These are phyloP conservation scores for Carex cristatella DNA, from an alignment of 176 grass and related monocot species.

Conservation along the genomic window DNA sequence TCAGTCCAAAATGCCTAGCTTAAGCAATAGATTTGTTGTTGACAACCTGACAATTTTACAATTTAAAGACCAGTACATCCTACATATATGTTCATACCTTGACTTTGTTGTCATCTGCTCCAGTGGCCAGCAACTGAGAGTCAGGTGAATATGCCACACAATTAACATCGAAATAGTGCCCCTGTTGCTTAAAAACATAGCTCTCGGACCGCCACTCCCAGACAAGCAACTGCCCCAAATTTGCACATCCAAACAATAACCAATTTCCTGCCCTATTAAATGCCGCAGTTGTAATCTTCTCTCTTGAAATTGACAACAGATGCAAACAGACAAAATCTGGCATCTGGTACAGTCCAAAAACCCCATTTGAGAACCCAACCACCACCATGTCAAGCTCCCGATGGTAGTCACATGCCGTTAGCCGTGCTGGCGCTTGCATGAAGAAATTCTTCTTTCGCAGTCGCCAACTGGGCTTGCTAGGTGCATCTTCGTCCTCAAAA, in stretches of 20 bases:
- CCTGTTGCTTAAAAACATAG: conserved; percentile 94
- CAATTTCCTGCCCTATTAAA: conserved; percentile 85
- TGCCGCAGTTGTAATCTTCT: conserved; percentile 88
- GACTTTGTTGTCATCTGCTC: conserved; percentile 98
- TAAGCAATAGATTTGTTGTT: neutral
- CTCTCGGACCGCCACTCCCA: conserved; percentile 96
- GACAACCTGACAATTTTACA: neutral
- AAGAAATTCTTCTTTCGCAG: conserved; percentile 81
- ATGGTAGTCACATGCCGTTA: conserved; percentile 90
- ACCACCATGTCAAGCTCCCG: conserved; percentile 82
- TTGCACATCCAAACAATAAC: conserved; percentile 91
- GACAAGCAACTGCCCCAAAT: conserved; percentile 79
- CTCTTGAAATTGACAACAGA: conserved; percentile 75
- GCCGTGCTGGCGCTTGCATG: conserved; percentile 67
- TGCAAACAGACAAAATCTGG: conserved; percentile 92
- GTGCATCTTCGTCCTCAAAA: conserved; percentile 28
- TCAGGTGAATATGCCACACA: conserved; percentile 93
- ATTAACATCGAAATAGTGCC: conserved; percentile 96
- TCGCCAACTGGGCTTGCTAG: conserved; percentile 52
- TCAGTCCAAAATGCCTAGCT: neutral
- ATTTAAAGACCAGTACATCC: neutral
- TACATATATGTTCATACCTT: conserved; percentile 37
- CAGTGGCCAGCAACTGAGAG: conserved; percentile 86
- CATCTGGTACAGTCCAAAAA: conserved; percentile 96
- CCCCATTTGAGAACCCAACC: conserved; percentile 73